Evolutionary conservation across 2,329 filamentous ascomycete genomes (phyloP).

Genomic region (Elsinoe batatas): DNA sequence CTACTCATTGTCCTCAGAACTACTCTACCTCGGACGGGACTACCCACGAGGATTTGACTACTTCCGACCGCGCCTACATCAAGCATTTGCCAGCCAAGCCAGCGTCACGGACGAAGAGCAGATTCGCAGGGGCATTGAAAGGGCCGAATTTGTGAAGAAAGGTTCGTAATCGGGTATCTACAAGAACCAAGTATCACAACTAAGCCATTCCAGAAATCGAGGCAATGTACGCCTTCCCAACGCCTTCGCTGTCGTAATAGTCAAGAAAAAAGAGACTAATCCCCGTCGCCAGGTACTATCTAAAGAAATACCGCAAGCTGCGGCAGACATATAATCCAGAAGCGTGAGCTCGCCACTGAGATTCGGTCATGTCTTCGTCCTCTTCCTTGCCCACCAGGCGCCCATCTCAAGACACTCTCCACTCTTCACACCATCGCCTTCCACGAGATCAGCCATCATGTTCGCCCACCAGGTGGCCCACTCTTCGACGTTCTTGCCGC

Average conservation of each 20-base stretch:
- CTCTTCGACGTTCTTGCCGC: conserved; percentile 79
- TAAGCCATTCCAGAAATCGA: conserved; percentile 60
- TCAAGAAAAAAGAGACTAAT: conserved; percentile 10
- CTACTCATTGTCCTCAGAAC: conserved; percentile 45
- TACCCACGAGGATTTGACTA: conserved; percentile 80
- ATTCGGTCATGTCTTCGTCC: background rate
- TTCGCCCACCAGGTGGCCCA: conserved; percentile 84
- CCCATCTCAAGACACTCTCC: conserved; percentile 72
- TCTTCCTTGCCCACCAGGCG: conserved; percentile 54
- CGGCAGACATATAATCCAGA: conserved; percentile 4
- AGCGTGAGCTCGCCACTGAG: background rate
- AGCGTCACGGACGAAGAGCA: conserved; percentile 59
- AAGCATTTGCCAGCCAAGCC: conserved; percentile 71
- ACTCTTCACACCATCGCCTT: conserved; percentile 61
- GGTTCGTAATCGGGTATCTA: conserved; percentile 40
- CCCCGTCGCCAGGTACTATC: conserved; percentile 10
- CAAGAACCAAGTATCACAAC: background rate
- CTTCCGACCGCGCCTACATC: conserved; percentile 71
- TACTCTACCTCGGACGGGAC: conserved; percentile 72
- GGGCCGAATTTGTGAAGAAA: conserved; percentile 85
- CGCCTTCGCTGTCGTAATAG: conserved; percentile 17
- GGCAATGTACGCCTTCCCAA: conserved; percentile 58
- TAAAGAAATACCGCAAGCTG: conserved; percentile 10
- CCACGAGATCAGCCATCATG: conserved; percentile 76
- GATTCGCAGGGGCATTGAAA: conserved; percentile 64